These are phyloP conservation scores for Gardenia jasminoides DNA, from an alignment of 257 asterid species.

Conservation along the genomic window DNA sequence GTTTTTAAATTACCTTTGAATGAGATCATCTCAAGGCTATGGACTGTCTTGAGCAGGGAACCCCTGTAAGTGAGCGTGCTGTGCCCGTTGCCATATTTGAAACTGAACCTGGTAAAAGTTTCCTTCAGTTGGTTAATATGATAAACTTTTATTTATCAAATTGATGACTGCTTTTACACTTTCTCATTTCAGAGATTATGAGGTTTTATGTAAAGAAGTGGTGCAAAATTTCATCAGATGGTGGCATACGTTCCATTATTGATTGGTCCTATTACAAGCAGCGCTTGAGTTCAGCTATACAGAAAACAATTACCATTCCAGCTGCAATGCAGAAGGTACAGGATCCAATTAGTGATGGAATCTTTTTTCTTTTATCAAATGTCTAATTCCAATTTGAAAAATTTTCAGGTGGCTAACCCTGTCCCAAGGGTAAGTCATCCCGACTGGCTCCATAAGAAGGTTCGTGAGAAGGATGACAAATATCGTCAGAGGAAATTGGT, in stretches of 20 bases:
- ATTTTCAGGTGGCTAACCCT: slow-evolving; percentile 85
- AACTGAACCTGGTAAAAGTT: slow-evolving; percentile 70
- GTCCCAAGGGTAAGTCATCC: slow-evolving; percentile 99
- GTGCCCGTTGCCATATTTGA: slow-evolving; percentile 98
- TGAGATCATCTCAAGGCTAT: slow-evolving; percentile 3
- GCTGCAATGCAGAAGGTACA: slow-evolving; percentile 99
- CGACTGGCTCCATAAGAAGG: slow-evolving; percentile 97
- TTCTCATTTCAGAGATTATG: slow-evolving; percentile 63
- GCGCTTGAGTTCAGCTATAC: slow-evolving; percentile 89
- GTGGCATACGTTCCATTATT: slow-evolving; percentile 89
- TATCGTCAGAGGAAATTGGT: slow-evolving; percentile 86
- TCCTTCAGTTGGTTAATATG: slow-evolving; percentile 12
- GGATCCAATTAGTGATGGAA: slow-evolving; percentile 5
- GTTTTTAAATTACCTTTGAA: background rate
- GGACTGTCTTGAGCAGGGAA: slow-evolving; percentile 61
- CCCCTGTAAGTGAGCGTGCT: slow-evolving; percentile 99
- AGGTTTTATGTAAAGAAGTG: slow-evolving; percentile 86
- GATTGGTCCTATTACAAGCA: slow-evolving; percentile 99
- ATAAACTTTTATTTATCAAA: slow-evolving; percentile 24
- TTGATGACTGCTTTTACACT: slow-evolving; percentile 29
- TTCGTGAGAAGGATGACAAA: slow-evolving; percentile 96
- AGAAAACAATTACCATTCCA: slow-evolving; percentile 91
- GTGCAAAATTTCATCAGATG: slow-evolving; percentile 95
- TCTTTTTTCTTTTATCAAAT: background rate
- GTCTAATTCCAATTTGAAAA: slow-evolving; percentile 33